Evolutionary conservation across 805 yeast genomes (phyloP), one percentile per base, ranked within the genome.

Genomic region (Kodamaea restingae): DNA sequence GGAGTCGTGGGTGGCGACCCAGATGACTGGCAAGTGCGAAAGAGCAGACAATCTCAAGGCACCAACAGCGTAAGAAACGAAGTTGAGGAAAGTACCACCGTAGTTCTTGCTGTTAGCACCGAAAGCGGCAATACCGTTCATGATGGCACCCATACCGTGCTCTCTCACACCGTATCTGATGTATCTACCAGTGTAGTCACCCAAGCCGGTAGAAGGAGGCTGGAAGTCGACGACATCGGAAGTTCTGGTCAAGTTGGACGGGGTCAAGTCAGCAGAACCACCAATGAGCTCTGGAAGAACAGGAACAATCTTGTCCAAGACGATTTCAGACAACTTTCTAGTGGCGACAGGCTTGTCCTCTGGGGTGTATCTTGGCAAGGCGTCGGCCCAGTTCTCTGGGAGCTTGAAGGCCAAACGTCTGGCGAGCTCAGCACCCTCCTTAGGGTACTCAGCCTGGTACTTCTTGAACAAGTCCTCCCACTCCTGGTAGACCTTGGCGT

Each of bases 61-160:
- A 73, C 93, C 93, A 29, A 90, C 78, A 52, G 88, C 93, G 57
- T 84, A 84, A 9, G 81, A 76, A 47, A 76, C 82, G 55, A 91
- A 91, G 81, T 93, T 91, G 67, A 91, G 76, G 88, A 91, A 91
- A 60, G 98, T 91, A 70, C 96, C 98, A 66, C 96, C 96, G 73
- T 81, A 90, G 54, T 88, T 82, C 67, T 81, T 84, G 76, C 74
- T 80, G 73, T 86, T 87, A 48, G 84, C 85, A 70, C 84, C 84
- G 60, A 71, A 91, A 40, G 96, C 97, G 44, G 93, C 76, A 55
- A 91, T 84, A 83, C 98, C 98, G 71, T 93, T 91, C 80, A 90
- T 77, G 65, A 90, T 84, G 50, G 97, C 96, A 72, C 96, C 96
- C 97, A 91, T 88, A 67, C 87, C 97, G 71, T 93, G 98, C 76